Conservation (phyloP, 2,329 filamentous ascomycete species). For the Paecilomyces niveus region DNA sequence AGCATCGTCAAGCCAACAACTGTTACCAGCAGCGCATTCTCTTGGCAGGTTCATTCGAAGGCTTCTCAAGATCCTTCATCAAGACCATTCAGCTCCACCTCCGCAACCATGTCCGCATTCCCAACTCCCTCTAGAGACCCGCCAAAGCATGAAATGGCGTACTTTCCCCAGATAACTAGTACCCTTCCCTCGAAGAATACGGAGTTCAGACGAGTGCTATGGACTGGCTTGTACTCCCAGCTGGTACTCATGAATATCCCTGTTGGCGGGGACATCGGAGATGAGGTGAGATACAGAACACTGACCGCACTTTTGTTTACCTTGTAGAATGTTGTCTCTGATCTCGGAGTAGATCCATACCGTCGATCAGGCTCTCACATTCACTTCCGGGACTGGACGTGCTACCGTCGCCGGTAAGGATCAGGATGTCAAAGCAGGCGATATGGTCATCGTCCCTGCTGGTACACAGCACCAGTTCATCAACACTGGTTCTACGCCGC, state of each 20-base stretch:
- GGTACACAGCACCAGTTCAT: conserved; percentile 61
- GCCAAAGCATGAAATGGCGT: conserved; percentile 51
- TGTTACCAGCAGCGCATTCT: not conserved
- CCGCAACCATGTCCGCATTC: not conserved
- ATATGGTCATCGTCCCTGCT: conserved; percentile 57
- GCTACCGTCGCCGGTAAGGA: conserved; percentile 55
- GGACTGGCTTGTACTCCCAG: conserved; percentile 57
- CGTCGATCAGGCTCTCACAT: conserved; percentile 59
- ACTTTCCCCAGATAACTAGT: conserved; percentile 51
- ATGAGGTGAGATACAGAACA: conserved; percentile 43
- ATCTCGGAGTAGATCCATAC: conserved; percentile 38
- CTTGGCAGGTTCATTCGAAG: not conserved
- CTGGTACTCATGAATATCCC: conserved; percentile 60
- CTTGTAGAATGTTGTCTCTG: not conserved
- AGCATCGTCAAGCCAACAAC: not conserved
- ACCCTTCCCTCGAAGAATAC: conserved; percentile 49
- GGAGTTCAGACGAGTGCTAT: conserved; percentile 55
- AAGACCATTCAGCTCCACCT: not conserved
- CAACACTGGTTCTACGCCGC: conserved; percentile 52
- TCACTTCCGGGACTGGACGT: conserved; percentile 53
- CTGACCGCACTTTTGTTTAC: not conserved
- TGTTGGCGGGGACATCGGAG: conserved; percentile 58
- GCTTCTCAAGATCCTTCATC: not conserved
- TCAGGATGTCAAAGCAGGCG: conserved; percentile 48
- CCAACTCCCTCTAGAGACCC: conserved; percentile 15